Conservation (phyloP, 371 early-diverging fungal species). For the Fennellomyces sp. region DNA sequence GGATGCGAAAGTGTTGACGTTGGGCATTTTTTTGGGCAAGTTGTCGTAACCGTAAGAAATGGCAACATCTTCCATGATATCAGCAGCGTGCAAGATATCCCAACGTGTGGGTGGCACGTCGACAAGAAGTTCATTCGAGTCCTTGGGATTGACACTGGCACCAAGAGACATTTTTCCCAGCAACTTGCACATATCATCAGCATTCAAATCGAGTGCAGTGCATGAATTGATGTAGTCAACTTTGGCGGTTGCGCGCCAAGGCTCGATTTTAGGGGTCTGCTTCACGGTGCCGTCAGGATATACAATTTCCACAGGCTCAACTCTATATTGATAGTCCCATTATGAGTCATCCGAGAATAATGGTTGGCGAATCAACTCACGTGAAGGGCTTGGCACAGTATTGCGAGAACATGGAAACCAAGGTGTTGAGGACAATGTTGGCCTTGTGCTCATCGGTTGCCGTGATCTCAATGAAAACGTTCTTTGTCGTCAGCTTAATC, state of each 20-base stretch:
- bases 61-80: slow-evolving; percentile 99
- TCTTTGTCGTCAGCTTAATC: slow-evolving; percentile 95
- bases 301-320: slow-evolving; percentile 92
- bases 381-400: slow-evolving; percentile 92
- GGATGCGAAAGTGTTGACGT: slow-evolving; percentile 85
- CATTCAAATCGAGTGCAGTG: slow-evolving; percentile 74
- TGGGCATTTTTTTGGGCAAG: slow-evolving; percentile 81
- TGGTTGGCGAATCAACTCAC: slow-evolving; percentile 52
- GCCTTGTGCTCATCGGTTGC: slow-evolving; percentile 98
- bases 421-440: slow-evolving; percentile 89
- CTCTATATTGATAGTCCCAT: slow-evolving; percentile 41
- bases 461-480: slow-evolving; percentile 99
- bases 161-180: slow-evolving; percentile 88
- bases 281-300: slow-evolving; percentile 79
- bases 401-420: slow-evolving; percentile 93
- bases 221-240: slow-evolving; percentile 87
- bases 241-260: slow-evolving; percentile 73
- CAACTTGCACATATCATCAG: slow-evolving; percentile 78
- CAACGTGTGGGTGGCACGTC: slow-evolving; percentile 90
- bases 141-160: slow-evolving; percentile 62
- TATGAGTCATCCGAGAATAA: too few species aligned
- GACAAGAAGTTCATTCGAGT: slow-evolving; percentile 74
- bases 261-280: slow-evolving; percentile 72
- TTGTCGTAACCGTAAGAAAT: slow-evolving; percentile 99
- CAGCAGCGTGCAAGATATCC: slow-evolving; percentile 98